Conservation (phyloP, 352 stramenopile genomes). For the Pythium vanterpoolii region DNA sequence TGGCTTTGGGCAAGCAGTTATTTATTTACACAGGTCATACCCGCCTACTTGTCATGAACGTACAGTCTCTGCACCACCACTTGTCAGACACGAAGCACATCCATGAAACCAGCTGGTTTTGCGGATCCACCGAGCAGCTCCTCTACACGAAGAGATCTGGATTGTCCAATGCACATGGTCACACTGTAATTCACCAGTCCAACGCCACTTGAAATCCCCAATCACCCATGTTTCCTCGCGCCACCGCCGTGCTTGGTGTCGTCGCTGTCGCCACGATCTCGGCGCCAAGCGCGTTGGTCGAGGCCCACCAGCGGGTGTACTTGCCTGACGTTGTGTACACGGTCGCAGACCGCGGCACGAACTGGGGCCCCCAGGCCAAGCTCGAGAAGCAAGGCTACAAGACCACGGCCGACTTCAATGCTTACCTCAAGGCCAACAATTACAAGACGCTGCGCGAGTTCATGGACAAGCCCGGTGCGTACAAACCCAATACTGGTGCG, state of each 20-base stretch:
- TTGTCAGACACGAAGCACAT: too few species aligned
- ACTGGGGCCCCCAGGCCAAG: constrained; percentile 34
- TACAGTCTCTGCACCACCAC: too few species aligned
- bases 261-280: not conserved
- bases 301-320: constrained; percentile 14
- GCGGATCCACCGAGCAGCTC: too few species aligned
- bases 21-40: too few species aligned
- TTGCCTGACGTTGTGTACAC: constrained; percentile 13
- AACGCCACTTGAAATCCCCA: too few species aligned
- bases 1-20: too few species aligned
- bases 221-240: not conserved
- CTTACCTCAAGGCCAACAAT: constrained; percentile 32
- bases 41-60: too few species aligned
- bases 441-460: constrained; percentile 42
- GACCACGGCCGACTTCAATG: constrained; percentile 39
- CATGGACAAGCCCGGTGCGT: constrained; percentile 31
- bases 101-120: too few species aligned
- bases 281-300: not conserved
- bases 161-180: too few species aligned
- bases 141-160: too few species aligned
- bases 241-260: not conserved
- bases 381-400: constrained; percentile 44
- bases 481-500: constrained; percentile 36
- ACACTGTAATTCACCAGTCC: too few species aligned
- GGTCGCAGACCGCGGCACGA: constrained; percentile 7